phyloP scores from a whole-genome alignment of 2,329 filamentous ascomycete genomes.

The Aspergillus brasiliensis region DNA sequence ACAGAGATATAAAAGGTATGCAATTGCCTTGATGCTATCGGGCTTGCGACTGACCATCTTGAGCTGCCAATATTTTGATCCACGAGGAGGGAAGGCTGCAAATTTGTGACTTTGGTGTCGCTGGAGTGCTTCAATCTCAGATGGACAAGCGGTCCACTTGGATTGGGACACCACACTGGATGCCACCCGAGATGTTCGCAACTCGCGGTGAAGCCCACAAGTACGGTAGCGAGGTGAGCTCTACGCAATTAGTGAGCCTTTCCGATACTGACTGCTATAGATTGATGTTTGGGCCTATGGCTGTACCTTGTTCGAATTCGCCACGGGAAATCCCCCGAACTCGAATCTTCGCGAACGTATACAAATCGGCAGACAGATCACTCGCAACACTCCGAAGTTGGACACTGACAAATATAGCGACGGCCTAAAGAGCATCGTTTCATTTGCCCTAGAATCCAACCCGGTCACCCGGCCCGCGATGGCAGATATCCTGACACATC shows the following conservation, averaged over 20 bases:
- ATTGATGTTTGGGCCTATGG: constrained; percentile 56
- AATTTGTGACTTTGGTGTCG: constrained; percentile 68
- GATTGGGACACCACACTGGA: constrained; percentile 68
- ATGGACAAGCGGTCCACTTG: constrained; percentile 65
- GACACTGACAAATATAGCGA: constrained; percentile 47
- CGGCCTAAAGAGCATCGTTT: constrained; percentile 48
- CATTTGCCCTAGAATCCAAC: constrained; percentile 48
- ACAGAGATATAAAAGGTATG: constrained; percentile 65
- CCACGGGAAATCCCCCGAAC: constrained; percentile 53
- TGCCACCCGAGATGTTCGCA: constrained; percentile 63
- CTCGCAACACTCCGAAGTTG: constrained; percentile 45
- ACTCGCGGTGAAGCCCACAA: constrained; percentile 42
- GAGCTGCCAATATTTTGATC: constrained; percentile 64
- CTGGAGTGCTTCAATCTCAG: constrained; percentile 62
- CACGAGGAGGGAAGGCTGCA: constrained; percentile 64
- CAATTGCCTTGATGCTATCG: not conserved
- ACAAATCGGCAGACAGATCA: constrained; percentile 49
- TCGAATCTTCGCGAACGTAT: constrained; percentile 50
- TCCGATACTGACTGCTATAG: constrained; percentile 27
- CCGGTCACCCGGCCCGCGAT: constrained; percentile 50
- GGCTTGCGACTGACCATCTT: constrained; percentile 10
- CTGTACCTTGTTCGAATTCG: constrained; percentile 53
- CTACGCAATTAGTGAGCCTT: not conserved
- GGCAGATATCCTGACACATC: constrained; percentile 48
- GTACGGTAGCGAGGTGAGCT: constrained; percentile 50